phyloP scores from a whole-genome alignment of 1,139 yeast genomes.

The Suhomyces guaymorum region DNA sequence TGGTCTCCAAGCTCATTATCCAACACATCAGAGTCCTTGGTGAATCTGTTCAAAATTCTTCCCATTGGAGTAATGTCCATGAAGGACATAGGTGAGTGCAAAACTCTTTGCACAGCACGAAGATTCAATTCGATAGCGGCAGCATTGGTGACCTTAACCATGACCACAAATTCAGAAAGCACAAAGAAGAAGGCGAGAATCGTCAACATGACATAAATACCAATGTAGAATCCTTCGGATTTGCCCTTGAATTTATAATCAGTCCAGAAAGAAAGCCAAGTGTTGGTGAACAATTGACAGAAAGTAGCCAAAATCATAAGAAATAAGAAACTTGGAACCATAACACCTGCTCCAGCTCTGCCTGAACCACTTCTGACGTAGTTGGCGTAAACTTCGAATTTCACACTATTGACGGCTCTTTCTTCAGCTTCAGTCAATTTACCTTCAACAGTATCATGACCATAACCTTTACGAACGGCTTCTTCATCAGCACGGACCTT shows the following conservation, averaged over 20 bases:
- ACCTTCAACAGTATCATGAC: constrained; percentile 30
- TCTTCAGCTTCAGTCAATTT: constrained; percentile 29
- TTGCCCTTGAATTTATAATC: constrained; percentile 50
- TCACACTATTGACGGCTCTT: constrained; percentile 21
- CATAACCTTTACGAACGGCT: constrained; percentile 21
- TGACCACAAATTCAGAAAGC: constrained; percentile 42
- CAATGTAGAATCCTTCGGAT: constrained; percentile 65
- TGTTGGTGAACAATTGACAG: constrained; percentile 63
- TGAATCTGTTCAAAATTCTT: constrained; percentile 65
- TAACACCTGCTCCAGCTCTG: constrained; percentile 17
- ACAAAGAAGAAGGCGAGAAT: constrained; percentile 38
- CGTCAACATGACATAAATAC: constrained; percentile 63
- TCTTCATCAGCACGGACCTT: constrained; percentile 31
- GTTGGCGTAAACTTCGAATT: constrained; percentile 16
- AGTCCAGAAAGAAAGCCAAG: constrained; percentile 89
- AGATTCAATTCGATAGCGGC: constrained; percentile 43
- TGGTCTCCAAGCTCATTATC: constrained; percentile 74
- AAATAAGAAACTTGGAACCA: constrained; percentile 22
- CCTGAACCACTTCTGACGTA: constrained; percentile 19
- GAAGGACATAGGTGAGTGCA: constrained; percentile 58
- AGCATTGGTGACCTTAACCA: constrained; percentile 52
- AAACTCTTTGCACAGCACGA: constrained; percentile 39
- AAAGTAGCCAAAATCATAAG: constrained; percentile 51
- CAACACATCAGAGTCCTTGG: constrained; percentile 80
- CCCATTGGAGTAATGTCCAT: constrained; percentile 67